These are phyloP conservation scores for Diplotaxis tenuifolia DNA, from an alignment of 345 rosid genomes.

Conservation along the genomic window DNA sequence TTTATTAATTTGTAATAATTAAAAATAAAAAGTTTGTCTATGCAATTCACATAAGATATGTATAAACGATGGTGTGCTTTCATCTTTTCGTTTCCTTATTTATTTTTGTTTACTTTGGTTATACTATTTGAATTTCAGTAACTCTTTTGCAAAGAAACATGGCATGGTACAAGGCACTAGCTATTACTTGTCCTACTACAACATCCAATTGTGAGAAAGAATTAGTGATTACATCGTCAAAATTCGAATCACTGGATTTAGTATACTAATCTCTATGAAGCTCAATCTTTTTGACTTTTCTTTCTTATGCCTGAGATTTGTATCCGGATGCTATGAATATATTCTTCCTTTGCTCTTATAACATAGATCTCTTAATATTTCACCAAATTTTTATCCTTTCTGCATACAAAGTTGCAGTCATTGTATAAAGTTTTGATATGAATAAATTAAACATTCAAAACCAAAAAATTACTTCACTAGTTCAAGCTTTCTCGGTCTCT, in stretches of 20 bases:
- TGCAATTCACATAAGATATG: not conserved
- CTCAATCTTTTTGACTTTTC: not conserved
- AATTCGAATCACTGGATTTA: not conserved
- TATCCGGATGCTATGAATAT: not conserved
- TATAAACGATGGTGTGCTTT: not conserved
- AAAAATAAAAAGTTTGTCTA: not conserved
- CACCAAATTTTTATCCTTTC: no score
- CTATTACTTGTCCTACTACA: not conserved
- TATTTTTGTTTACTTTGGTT: not conserved
- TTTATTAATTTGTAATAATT: conserved; percentile 7
- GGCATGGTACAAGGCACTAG: conserved; percentile 13
- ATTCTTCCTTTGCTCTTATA: not conserved
- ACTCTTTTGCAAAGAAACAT: not conserved
- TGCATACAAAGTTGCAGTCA: no score
- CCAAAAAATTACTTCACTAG: not conserved
- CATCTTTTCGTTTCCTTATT: not conserved
- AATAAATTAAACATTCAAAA: no score
- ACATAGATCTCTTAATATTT: no score
- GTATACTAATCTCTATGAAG: not conserved
- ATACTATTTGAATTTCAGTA: not conserved
- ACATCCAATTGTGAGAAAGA: not conserved
- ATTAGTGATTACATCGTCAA: not conserved
- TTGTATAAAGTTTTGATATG: no score
- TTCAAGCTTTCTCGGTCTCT: not conserved
- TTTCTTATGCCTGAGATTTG: not conserved